Conservation (phyloP, 148 eudicot genomes). For the Heliosperma pusillum region DNA sequence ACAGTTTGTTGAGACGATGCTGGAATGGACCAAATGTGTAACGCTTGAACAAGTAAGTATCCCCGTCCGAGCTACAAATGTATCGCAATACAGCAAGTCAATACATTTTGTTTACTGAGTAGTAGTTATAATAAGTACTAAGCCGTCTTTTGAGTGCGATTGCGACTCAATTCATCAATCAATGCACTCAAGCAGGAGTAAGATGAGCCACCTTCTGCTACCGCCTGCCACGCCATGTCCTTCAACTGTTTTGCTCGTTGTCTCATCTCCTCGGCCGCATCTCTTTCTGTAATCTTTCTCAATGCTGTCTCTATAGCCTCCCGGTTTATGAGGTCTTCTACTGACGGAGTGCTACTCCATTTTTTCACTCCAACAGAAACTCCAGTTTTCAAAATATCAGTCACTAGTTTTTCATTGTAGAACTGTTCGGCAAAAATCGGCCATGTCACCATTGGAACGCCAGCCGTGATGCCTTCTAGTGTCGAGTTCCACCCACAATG, state of each 20-base stretch:
- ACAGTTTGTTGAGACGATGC: too few relatives aligned
- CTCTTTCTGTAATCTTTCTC: conserved; percentile 14
- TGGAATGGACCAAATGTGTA: too few relatives aligned
- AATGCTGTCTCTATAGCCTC: conserved; percentile 11
- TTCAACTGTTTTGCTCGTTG: not conserved
- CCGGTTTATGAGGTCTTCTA: not conserved
- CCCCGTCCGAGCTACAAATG: too few relatives aligned
- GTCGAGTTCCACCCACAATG: conserved; percentile 26
- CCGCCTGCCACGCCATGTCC: conserved; percentile 11
- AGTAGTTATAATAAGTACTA: too few relatives aligned
- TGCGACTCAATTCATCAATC: not conserved
- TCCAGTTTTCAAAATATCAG: conserved; percentile 8
- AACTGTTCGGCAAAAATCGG: conserved; percentile 23
- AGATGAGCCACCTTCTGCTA: conserved; percentile 20
- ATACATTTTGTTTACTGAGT: too few relatives aligned
- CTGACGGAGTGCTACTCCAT: conserved; percentile 8
- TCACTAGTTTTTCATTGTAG: conserved; percentile 19
- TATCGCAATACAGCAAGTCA: too few relatives aligned
- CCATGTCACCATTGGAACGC: conserved; percentile 24
- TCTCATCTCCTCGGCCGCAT: conserved; percentile 9
- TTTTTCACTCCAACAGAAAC: conserved; percentile 16
- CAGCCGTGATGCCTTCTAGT: conserved; percentile 19
- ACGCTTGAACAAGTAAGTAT: too few relatives aligned
- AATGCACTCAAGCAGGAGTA: not conserved
- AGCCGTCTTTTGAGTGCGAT: not conserved